Percentiles rank a stretch among this genome's conserved stretches.
These are phyloP conservation scores for Neofusicoccum umdonicola DNA, from an alignment of 2,329 filamentous ascomycete species.

Conservation along the genomic window DNA sequence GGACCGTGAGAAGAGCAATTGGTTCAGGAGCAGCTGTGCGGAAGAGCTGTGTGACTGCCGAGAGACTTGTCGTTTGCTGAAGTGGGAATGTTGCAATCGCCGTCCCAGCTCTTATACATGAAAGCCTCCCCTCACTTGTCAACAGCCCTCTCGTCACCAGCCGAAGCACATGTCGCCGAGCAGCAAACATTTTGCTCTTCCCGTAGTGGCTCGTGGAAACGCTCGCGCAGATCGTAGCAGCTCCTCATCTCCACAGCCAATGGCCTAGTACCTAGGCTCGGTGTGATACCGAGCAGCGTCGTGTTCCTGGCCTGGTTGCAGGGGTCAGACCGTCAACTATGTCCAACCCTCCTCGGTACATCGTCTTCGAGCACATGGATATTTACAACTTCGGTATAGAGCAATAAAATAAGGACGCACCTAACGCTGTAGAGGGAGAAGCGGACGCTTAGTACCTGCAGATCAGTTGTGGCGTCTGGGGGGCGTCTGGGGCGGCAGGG, in stretches of 20 bases:
- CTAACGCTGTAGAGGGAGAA: not conserved
- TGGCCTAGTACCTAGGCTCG: not conserved
- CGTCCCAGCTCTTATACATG: not conserved
- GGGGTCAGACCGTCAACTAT: not conserved
- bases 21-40: not conserved
- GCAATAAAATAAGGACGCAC: not conserved
- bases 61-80: not conserved
- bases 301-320: not conserved
- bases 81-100: not conserved
- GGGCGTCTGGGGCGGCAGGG: not conserved
- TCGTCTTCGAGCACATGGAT: not conserved
- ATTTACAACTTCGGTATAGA: not conserved
- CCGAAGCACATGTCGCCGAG: slow-evolving; percentile 3
- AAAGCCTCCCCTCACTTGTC: not conserved
- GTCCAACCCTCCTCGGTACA: not conserved
- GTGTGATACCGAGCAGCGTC: not conserved
- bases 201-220: not conserved
- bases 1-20: too few relatives aligned
- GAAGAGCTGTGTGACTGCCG: not conserved
- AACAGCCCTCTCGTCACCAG: not conserved
- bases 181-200: not conserved
- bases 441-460: not conserved
- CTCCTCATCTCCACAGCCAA: not conserved
- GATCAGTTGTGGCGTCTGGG: not conserved
- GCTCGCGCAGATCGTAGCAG: not conserved